Evolutionary conservation across 805 yeast genomes (phyloP), one percentile per base, ranked within the genome.

Genomic region (Starmerella tilneyi): DNA sequence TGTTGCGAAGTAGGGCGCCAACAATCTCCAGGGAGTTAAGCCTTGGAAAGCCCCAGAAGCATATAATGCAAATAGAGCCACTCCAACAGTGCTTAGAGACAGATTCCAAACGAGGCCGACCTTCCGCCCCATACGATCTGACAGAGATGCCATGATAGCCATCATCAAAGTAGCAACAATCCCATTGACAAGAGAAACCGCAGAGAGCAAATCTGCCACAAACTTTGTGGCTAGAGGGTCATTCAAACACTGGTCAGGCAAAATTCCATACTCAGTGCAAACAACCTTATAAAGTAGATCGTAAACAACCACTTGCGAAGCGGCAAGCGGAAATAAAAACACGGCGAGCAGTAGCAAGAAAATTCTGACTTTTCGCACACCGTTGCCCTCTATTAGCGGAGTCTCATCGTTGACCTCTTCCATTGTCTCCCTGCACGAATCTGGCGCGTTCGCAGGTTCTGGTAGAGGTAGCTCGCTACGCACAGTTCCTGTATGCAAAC

Each of bases 111-210:
- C 9, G 2, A 50, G 30, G 8, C 48, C 51, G 7, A 11, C 24
- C 32, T 47, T 41, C n/a, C 53, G 41, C 9, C 53, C 53, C 2
- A 23, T 17, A 1, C 44, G 42, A 30, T 50, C 53, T 1, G 53
- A 46, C 13, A 23, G 27, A 5, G 45, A 38, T 9, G 45, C 47
- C 7, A 44, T 12, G 8, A 29, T 31, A 11, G 44, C 47, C 23
- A 38, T 24, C 2, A 43, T 37, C 15, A 30, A 15, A 1, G 48
- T 48, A 3, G 49, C 48, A 4, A 48, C 22, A 2, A 45, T 21
- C 2, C 49, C 51, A 17, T 42, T 48, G 27, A 48, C 19, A 5
- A 48, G 11, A 2, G 51, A 36, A 17, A 45, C 49, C 9, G 41
- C n/a, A 13, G 51, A 43, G 3, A 48, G 43, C 20, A 48, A 7